A percentile compares a stretch with the other conserved stretches of the same genome.
These are phyloP conservation scores for Forsythia suspensa DNA, from an alignment of 257 asterid genomes.

Conservation along the genomic window DNA sequence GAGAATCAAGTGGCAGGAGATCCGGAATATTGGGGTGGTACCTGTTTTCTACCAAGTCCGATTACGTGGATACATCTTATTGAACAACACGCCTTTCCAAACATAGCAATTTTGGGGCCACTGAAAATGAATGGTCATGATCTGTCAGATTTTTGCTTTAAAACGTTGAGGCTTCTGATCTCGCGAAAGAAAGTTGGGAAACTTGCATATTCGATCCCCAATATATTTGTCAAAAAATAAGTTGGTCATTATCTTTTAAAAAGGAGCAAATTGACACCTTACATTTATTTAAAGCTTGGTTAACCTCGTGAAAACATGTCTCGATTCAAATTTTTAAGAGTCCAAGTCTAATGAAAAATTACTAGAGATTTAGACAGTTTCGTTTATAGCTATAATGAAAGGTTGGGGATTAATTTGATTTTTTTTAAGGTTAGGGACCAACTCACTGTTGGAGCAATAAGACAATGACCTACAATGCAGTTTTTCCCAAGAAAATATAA, in stretches of 20 bases:
- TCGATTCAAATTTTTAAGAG: too few relatives aligned
- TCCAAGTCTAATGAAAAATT: too few relatives aligned
- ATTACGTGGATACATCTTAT: conserved; percentile 26
- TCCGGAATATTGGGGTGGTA: conserved; percentile 15
- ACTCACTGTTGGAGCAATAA: neutral
- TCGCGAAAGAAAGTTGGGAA: conserved; percentile 14
- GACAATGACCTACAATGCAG: neutral
- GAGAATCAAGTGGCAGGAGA: conserved; percentile 34
- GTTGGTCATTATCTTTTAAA: too few relatives aligned
- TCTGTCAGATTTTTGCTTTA: conserved; percentile 23
- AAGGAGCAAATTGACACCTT: too few relatives aligned
- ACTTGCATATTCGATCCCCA: neutral
- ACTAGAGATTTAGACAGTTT: too few relatives aligned
- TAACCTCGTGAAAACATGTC: too few relatives aligned
- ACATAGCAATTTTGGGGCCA: conserved; percentile 23
- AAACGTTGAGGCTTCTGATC: conserved; percentile 19
- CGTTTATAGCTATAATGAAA: neutral
- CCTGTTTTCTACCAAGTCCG: neutral
- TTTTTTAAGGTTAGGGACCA: neutral
- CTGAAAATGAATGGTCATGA: conserved; percentile 36
- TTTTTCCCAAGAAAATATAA: neutral
- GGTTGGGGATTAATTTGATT: neutral
- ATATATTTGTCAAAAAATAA: too few relatives aligned
- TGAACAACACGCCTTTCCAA: conserved; percentile 9
- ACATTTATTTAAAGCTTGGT: too few relatives aligned